Conservation (phyloP, 176 grass and related monocot species). For the Aegilops umbellulata region DNA sequence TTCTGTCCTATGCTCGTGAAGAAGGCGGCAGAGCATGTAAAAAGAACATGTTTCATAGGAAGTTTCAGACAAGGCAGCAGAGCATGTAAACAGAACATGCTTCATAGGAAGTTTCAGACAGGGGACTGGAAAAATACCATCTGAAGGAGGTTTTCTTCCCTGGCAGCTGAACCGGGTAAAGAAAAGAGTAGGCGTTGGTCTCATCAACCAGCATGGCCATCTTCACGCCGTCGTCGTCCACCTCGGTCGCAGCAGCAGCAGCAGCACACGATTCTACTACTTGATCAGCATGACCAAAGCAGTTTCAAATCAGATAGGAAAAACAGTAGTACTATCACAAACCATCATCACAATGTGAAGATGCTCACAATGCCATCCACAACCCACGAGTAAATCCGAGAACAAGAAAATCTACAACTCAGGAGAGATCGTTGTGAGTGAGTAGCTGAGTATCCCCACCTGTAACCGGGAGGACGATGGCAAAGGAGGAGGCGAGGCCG, state of each 20-base stretch:
- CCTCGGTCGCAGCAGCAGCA: conserved; percentile 37
- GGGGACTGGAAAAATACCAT: conserved; percentile 46
- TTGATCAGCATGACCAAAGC: conserved; percentile 22
- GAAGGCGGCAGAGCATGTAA: neutral
- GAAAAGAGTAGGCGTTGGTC: conserved; percentile 88
- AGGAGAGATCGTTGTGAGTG: neutral
- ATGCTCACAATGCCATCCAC: neutral
- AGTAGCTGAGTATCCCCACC: conserved; percentile 19
- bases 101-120: neutral
- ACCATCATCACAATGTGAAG: neutral
- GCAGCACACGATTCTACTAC: conserved; percentile 68
- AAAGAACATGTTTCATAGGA: neutral
- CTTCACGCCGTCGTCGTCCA: conserved; percentile 69
- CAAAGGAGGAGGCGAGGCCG: conserved; percentile 52
- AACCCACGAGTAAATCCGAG: neutral
- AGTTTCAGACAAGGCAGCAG: conserved; percentile 14
- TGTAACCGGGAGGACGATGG: conserved; percentile 40
- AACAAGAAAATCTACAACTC: neutral
- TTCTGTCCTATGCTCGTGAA: neutral
- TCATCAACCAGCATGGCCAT: conserved; percentile 65
- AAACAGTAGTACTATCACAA: neutral
- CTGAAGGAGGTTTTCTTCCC: conserved; percentile 63
- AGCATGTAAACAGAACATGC: neutral
- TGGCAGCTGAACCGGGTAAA: conserved; percentile 70
- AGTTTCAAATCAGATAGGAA: neutral